Conservation (phyloP, 129 eudicot species). For the Chrysanthemum seticuspe region DNA sequence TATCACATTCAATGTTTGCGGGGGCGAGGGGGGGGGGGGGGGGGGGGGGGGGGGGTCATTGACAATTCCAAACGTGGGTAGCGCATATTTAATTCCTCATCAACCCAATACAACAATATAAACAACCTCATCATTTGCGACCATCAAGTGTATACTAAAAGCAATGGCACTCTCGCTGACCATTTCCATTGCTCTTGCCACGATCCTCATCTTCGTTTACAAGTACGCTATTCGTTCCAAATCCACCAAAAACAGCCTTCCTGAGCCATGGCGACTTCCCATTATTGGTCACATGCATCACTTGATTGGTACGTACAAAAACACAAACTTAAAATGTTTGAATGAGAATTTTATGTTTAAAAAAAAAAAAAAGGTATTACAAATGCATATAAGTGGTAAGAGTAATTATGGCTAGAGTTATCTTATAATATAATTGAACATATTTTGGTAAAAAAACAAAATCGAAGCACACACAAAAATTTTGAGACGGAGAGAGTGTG, state of each 20-base stretch:
- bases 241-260: slow-evolving; percentile 17
- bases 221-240: slow-evolving; percentile 20
- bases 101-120: background rate
- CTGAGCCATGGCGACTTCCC: slow-evolving; percentile 35
- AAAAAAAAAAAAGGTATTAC: background rate
- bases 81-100: background rate
- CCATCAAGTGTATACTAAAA: too few relatives aligned
- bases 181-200: slow-evolving; percentile 24
- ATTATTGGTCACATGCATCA: slow-evolving; percentile 38
- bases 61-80: background rate
- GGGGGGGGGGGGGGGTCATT: background rate
- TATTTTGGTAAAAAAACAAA: background rate
- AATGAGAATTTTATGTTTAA: background rate
- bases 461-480: background rate
- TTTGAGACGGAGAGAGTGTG: background rate
- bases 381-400: background rate
- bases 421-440: too few relatives aligned
- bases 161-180: slow-evolving; percentile 5
- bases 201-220: slow-evolving; percentile 23
- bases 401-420: background rate
- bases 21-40: background rate
- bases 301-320: slow-evolving; percentile 12
- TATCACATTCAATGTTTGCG: background rate
- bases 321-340: background rate
- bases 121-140: background rate